phyloP scores from a whole-genome alignment of 1,284 basidiomycete species.

The Microbotryum saponariae region DNA sequence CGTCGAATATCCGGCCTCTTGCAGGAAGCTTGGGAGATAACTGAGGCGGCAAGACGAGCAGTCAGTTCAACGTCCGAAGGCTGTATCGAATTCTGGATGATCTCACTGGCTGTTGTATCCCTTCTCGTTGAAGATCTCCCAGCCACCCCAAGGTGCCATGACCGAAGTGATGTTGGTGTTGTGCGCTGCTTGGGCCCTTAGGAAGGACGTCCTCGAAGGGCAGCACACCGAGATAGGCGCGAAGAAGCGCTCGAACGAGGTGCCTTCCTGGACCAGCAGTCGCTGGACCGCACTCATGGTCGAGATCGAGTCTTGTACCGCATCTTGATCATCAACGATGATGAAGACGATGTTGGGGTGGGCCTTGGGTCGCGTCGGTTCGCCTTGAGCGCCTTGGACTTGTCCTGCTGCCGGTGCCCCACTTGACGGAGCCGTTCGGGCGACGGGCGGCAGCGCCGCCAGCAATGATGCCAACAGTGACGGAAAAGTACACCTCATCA shows the following conservation, averaged over 20 bases:
- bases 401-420: too few species aligned
- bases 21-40: constrained; percentile 37
- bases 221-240: constrained; percentile 35
- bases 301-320: constrained; percentile 6
- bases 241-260: constrained; percentile 13
- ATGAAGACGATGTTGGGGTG: constrained; percentile 24
- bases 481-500: too few species aligned
- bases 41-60: not conserved
- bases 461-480: too few species aligned
- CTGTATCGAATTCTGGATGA: too few species aligned
- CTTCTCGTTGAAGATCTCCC: constrained; percentile 36
- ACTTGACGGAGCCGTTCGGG: too few species aligned
- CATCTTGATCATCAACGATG: constrained; percentile 26
- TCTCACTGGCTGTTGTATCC: constrained; percentile 32
- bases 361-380: not conserved
- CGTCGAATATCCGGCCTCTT: constrained; percentile 36
- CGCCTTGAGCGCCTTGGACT: not conserved
- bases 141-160: constrained; percentile 35
- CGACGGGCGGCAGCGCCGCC: too few species aligned
- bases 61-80: too few species aligned
- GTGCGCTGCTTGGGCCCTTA: constrained; percentile 37
- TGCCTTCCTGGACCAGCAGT: constrained; percentile 9
- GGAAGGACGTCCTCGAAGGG: constrained; percentile 35
- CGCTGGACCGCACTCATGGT: constrained; percentile 10
- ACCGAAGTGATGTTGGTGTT: constrained; percentile 39